These are phyloP conservation scores for Trypanosoma avium DNA, from an alignment of 208 protist genomes.

Conservation along the genomic window DNA sequence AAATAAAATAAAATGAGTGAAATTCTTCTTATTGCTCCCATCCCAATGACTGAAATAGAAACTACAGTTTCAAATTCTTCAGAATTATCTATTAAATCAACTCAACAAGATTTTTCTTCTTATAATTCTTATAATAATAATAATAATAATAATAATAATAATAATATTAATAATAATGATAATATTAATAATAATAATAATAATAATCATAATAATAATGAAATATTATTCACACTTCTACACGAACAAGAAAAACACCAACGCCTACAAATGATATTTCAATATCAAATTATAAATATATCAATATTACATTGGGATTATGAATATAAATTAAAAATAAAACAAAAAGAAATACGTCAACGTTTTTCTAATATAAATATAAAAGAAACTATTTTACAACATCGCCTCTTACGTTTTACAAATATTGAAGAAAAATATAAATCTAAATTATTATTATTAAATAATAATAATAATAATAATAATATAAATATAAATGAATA, in stretches of 20 bases:
- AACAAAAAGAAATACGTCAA: no score
- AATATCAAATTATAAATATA: constrained; percentile 1
- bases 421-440: background rate
- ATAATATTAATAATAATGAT: constrained; percentile 29
- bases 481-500: no score
- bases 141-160: constrained; percentile 34
- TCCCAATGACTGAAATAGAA: no score
- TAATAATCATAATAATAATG: background rate
- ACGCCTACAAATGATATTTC: background rate
- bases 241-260: constrained; percentile 8
- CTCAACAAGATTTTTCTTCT: constrained; percentile 22
- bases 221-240: background rate
- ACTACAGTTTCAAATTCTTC: no score
- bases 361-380: no score
- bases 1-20: no score
- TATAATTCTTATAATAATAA: constrained; percentile 43
- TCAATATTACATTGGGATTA: constrained; percentile 4
- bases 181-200: background rate
- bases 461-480: no score
- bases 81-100: no score
- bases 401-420: constrained; percentile 5
- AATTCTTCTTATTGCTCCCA: no score
- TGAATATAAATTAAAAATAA: background rate
- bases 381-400: constrained; percentile 9
- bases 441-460: no score